phyloP scores from a whole-genome alignment of 108 stramenopile species.

The Skeletonema grethae region DNA sequence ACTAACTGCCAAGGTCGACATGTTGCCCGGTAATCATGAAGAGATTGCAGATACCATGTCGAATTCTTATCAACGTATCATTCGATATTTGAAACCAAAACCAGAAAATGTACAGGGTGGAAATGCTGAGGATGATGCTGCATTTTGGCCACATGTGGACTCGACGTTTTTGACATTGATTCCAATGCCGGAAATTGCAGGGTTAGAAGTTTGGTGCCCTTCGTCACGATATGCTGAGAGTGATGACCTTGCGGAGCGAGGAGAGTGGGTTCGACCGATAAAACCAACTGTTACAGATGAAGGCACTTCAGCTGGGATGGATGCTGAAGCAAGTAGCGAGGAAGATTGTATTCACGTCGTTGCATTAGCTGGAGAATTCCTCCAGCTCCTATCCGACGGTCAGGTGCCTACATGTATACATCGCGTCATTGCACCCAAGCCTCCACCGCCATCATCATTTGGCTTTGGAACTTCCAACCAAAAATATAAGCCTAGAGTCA shows the following conservation, averaged over 20 bases:
- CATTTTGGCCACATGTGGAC: conserved; percentile 44
- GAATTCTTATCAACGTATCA: conserved; percentile 44
- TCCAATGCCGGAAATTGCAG: conserved; percentile 47
- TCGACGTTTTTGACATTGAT: conserved; percentile 45
- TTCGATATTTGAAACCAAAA: conserved; percentile 45
- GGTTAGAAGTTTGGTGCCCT: conserved; percentile 51
- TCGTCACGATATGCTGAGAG: conserved; percentile 3
- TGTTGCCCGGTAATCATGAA: neutral
- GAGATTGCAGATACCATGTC: conserved; percentile 17
- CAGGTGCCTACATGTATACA: conserved; percentile 44
- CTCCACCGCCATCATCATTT: conserved; percentile 1
- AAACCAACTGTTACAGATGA: neutral
- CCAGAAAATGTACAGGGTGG: neutral
- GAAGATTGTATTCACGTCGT: conserved; percentile 23
- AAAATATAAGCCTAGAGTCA: conserved; percentile 19
- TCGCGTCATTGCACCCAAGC: conserved; percentile 40
- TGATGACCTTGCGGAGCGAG: neutral
- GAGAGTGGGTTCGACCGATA: conserved; percentile 48
- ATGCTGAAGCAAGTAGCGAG: neutral
- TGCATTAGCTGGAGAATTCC: conserved; percentile 46
- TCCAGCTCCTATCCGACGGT: conserved; percentile 35
- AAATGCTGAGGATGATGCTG: conserved; percentile 1
- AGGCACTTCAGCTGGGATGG: neutral
- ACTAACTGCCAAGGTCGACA: neutral
- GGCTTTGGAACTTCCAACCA: neutral